Evolutionary conservation across 164 flowering plant species (phyloP).

Genomic region (Liriodendron chinense): DNA sequence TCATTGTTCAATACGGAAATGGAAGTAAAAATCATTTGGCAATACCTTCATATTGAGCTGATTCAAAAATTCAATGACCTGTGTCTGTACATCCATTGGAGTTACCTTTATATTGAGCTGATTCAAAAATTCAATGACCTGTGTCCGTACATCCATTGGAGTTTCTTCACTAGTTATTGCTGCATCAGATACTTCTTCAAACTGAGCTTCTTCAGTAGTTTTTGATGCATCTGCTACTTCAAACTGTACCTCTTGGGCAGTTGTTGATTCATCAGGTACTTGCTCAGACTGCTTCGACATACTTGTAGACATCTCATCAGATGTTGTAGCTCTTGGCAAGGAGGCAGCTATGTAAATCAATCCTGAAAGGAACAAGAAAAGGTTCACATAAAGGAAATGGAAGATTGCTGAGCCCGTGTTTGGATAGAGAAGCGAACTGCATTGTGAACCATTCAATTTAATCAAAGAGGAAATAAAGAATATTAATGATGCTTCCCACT

Average conservation of each 20-base stretch:
- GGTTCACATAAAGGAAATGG: not conserved
- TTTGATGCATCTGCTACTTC: not conserved
- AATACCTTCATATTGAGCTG: conserved; percentile 3
- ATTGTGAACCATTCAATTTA: too few species aligned
- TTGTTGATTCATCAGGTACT: not conserved
- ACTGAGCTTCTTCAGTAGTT: not conserved
- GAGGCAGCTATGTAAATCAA: not conserved
- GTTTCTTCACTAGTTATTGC: not conserved
- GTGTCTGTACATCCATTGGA: not conserved
- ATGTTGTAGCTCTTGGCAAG: not conserved
- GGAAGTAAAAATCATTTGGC: not conserved
- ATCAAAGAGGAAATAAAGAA: not conserved
- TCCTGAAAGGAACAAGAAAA: conserved; percentile 1
- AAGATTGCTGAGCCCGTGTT: not conserved
- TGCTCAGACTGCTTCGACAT: not conserved
- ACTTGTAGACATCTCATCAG: not conserved
- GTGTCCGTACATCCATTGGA: not conserved
- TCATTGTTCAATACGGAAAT: not conserved
- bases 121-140: not conserved
- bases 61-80: not conserved
- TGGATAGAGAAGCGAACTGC: not conserved
- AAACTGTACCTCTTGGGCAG: not conserved
- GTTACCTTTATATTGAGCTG: not conserved
- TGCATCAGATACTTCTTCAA: not conserved
- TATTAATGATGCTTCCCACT: too few species aligned